Evolutionary conservation across 75 land plant genomes (phyloP).

Genomic region (Cupressus sempervirens): DNA sequence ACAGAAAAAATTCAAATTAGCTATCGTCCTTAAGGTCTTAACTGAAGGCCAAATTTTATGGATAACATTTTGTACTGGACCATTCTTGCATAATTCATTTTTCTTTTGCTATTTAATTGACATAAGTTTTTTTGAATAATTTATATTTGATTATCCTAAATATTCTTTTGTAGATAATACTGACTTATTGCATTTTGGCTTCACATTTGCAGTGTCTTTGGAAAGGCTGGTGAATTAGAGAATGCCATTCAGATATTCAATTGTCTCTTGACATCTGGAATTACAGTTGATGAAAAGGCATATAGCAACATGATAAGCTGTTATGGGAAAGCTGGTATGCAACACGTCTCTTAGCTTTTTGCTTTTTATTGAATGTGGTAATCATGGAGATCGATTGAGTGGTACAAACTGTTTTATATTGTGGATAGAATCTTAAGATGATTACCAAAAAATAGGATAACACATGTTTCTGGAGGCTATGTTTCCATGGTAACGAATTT

Average conservation of each 20-base stretch:
- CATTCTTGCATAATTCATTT: not conserved
- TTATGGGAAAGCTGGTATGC: slow-evolving; percentile 77
- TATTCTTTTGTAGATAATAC: not conserved
- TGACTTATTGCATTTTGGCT: not conserved
- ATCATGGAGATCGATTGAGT: not conserved
- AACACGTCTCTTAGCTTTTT: not conserved
- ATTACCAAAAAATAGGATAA: not conserved
- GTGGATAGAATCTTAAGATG: not conserved
- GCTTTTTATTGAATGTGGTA: not conserved
- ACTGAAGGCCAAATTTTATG: not conserved
- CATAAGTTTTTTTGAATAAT: not conserved
- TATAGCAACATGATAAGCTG: slow-evolving; percentile 71
- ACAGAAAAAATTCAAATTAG: not conserved
- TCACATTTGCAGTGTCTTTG: slow-evolving; percentile 64
- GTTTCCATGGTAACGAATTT: not conserved
- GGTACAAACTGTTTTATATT: not conserved
- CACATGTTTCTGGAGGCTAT: not conserved
- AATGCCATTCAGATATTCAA: slow-evolving; percentile 70
- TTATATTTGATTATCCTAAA: not conserved
- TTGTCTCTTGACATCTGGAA: slow-evolving; percentile 32
- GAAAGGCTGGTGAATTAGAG: slow-evolving; percentile 52
- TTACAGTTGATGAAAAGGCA: slow-evolving; percentile 69
- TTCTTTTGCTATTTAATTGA: too few species aligned
- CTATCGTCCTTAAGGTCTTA: not conserved
- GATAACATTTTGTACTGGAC: not conserved